Evolutionary conservation across 2,329 filamentous ascomycete species (phyloP).

Genomic region (Fusarium fracticaudum): DNA sequence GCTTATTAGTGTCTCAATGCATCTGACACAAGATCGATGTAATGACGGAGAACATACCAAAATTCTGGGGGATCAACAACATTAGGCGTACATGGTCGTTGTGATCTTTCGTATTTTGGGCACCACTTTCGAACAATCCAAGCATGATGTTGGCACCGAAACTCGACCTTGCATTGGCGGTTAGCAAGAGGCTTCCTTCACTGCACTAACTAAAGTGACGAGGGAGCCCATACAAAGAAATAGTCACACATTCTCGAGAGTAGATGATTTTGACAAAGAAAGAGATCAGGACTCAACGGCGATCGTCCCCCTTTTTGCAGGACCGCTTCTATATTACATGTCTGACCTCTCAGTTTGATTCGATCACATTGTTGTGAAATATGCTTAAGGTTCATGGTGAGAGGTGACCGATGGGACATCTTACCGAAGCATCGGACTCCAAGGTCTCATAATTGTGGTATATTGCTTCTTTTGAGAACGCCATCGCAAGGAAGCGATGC

Average conservation of each 20-base stretch:
- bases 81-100: constrained; percentile 36
- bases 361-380: background rate
- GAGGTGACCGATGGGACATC: constrained; percentile 16
- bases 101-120: constrained; percentile 33
- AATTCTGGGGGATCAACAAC: constrained; percentile 39
- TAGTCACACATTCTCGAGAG: constrained; percentile 37
- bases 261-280: background rate
- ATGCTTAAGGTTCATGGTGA: constrained; percentile 12
- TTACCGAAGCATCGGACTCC: constrained; percentile 16
- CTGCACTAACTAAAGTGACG: background rate
- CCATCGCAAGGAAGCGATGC: constrained; percentile 31
- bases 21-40: background rate
- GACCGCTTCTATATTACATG: background rate
- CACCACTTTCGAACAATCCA: constrained; percentile 42
- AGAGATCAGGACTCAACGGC: background rate
- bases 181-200: background rate
- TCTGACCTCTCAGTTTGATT: constrained; percentile 1
- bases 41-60: constrained; percentile 24
- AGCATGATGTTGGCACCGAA: constrained; percentile 37
- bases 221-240: constrained; percentile 31
- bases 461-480: constrained; percentile 35
- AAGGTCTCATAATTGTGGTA: constrained; percentile 4
- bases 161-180: constrained; percentile 31
- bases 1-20: background rate
- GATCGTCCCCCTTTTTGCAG: constrained; percentile 12